Evolutionary conservation across 2,329 filamentous ascomycete genomes (phyloP), one percentile per base, ranked within the genome.

Genomic region (Fusarium transvaalense): DNA sequence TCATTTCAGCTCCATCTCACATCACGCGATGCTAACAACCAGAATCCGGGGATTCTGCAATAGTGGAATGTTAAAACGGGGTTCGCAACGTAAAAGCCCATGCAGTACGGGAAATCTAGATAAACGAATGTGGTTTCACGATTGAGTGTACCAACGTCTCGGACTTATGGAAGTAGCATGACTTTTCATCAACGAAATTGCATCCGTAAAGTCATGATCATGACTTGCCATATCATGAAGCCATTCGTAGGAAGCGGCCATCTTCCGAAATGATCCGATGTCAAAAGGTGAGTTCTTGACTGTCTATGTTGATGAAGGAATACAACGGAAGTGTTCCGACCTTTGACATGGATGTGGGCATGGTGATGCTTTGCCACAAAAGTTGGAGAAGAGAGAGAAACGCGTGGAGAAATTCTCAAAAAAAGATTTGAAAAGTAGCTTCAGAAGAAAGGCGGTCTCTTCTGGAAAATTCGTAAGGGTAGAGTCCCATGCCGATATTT

Each of bases 251-350:
- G 31, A 57, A 31, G 29, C 50, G 42, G 21, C 14, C 53, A 32
- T 64, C 13, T 29, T 38, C 54, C 68, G 68, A 71, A 37, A 66
- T 48, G 61, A 57, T 35, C 67, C 67, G 64, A 46, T 23, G 23
- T 13, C 27, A 46, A 31, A 29, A 23, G 12, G 31, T 27, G 19
- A 38, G 10, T 27, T 29, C 17, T 19, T 34, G 17, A 19, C 27
- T 21, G 7, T 41, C 10, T 5, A 9, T 19, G 12, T 38, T 5
- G 13, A 17, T 12, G 32, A 8, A n/a, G 21, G 21, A 34, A 6
- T 27, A 6, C 21, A 39, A 17, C 58, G 59, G 37, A 57, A 57
- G 37, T 5, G n/a, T 57, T 57, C 60, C 50, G 53, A 14, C 19
- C 9, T 21, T 48, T 15, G 25, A 23, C 46, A 37, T 23, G 35